These are phyloP conservation scores for Mycogone perniciosa DNA, from an alignment of 2,329 filamentous ascomycete species.

Conservation along the genomic window DNA sequence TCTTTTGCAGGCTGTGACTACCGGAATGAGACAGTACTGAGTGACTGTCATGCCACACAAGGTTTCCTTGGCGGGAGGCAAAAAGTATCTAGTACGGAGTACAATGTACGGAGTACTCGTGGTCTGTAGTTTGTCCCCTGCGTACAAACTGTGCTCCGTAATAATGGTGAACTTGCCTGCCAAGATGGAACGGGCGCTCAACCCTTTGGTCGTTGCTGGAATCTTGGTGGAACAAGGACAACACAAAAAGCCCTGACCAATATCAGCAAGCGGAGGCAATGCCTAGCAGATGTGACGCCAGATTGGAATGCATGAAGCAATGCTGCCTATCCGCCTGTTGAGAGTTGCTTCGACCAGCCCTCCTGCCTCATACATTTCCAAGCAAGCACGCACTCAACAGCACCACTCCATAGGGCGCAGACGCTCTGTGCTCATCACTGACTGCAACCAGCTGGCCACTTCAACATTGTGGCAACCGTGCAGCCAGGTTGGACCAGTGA, in stretches of 20 bases:
- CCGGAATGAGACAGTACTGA: constrained; percentile 8
- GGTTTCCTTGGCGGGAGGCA: constrained; percentile 9
- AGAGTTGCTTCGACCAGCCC: constrained; percentile 10
- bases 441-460: constrained; percentile 9
- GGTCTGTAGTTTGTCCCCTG: background rate
- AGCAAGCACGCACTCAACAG: constrained; percentile 17
- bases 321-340: constrained; percentile 18
- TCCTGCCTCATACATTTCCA: constrained; percentile 3
- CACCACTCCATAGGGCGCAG: constrained; percentile 19
- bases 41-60: constrained; percentile 9
- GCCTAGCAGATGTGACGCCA: constrained; percentile 9
- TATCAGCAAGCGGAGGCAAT: constrained; percentile 2
- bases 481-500: constrained; percentile 8
- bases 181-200: background rate
- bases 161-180: background rate
- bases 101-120: background rate
- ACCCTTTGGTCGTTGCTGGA: background rate
- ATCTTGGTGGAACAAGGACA: constrained; percentile 15
- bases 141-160: background rate
- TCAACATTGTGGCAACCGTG: constrained; percentile 11
- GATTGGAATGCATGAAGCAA: constrained; percentile 32
- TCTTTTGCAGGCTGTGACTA: background rate
- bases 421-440: constrained; percentile 19
- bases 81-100: constrained; percentile 1
- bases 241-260: background rate